phyloP scores from a whole-genome alignment of 1,139 yeast species.

The Taphrina confusa region DNA sequence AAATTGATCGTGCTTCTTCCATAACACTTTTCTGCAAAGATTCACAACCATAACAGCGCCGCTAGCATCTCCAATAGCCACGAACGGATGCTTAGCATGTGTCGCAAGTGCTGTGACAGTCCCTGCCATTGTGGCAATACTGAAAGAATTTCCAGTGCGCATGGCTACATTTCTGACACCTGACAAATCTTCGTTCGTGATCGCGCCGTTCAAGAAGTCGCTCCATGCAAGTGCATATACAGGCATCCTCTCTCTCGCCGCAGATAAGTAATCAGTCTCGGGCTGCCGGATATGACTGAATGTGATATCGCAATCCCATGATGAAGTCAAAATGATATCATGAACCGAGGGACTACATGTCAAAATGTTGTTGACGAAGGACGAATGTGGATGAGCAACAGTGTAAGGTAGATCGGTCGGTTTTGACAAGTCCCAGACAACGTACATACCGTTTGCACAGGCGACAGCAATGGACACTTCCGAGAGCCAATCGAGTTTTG shows the following conservation, averaged over 20 bases:
- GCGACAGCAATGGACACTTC: constrained; percentile 13
- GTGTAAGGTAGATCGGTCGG: constrained; percentile 7
- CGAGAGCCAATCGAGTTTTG: constrained; percentile 21
- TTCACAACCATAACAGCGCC: constrained; percentile 24
- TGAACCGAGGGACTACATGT: constrained; percentile 24
- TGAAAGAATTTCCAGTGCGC: constrained; percentile 13
- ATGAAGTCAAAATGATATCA: constrained; percentile 13
- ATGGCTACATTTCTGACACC: constrained; percentile 21
- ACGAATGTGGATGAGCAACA: constrained; percentile 16
- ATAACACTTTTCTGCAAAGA: constrained; percentile 6
- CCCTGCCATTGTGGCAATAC: constrained; percentile 22
- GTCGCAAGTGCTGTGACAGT: constrained; percentile 27
- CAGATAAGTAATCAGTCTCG: constrained; percentile 14
- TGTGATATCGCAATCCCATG: constrained; percentile 30
- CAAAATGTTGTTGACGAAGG: constrained; percentile 21
- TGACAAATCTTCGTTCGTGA: constrained; percentile 21
- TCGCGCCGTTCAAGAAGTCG: constrained; percentile 23
- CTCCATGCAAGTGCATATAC: constrained; percentile 30
- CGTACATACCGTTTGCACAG: constrained; percentile 27
- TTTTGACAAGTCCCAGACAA: constrained; percentile 16
- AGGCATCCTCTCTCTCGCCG: constrained; percentile 25
- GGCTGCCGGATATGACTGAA: constrained; percentile 13
- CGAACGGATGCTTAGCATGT: constrained; percentile 27
- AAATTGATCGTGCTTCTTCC: constrained; percentile 15
- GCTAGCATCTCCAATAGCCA: constrained; percentile 25